Evolutionary conservation across 2,329 filamentous ascomycete genomes (phyloP), one percentile per base, ranked within the genome.

Genomic region (Balansia obtecta): DNA sequence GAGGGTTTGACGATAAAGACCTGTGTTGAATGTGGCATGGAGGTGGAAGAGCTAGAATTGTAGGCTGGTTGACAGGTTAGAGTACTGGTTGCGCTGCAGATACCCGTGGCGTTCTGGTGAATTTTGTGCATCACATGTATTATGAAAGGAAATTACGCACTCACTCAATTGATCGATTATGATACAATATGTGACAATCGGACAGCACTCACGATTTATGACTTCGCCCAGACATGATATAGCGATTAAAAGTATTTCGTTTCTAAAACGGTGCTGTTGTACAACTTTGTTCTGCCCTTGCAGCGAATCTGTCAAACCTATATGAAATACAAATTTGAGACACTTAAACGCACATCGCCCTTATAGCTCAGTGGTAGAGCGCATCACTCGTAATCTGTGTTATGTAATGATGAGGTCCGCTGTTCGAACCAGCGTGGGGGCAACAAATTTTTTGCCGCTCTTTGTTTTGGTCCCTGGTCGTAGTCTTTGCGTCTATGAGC

Each of bases 1-100:
- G 75, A 79, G 13, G 91, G 89, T 0, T 80, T 86, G 73, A 86
- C 79, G 40, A 80, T 88, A 50, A 96, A 94, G 76, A 88, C 77
- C 1, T 91, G 88, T 68, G 71, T 79, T 44, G 77, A 77, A 18
- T 91, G 88, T 64, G 82, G 83, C 2, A 86, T 86, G 77, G 85
- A 88, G 63, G 83, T 90, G 45, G 85, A 90, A 60, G 82, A 86
- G 69, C 67, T 86, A 66, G 84, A 85, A 63, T 77, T 85, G 60
- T 83, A 49, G 39, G 16, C 13, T 5, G 5, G 30, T 27, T 6
- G 34, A 13, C 15, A 7, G 7, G 27, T 2, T 27, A 6, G 7
- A 27, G 15, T 13, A 22, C 33, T 8, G 10, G 8, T 10, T n/a
- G 32, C 10, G 22, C 20, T 12, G 22, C 27, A 22, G 38, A 50